Conservation (phyloP, 139 green algal genomes). For the Picochlorum sp. region DNA sequence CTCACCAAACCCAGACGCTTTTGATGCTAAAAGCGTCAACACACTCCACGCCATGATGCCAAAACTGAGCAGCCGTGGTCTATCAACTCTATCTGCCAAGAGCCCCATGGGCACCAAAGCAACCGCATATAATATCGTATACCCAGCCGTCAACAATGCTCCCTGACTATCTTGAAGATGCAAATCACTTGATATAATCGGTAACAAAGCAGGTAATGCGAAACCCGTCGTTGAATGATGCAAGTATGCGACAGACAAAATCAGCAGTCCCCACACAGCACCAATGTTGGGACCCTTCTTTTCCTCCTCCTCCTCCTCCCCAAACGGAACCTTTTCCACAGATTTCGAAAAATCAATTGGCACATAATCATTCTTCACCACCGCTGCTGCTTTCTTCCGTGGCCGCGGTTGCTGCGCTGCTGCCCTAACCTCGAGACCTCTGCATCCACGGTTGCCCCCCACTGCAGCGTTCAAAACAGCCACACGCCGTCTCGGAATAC, state of each 20-base stretch:
- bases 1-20: conserved; percentile 37
- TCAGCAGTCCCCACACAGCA: conserved; percentile 60
- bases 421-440: not conserved
- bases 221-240: conserved; percentile 71
- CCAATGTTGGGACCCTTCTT: conserved; percentile 19
- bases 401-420: not conserved
- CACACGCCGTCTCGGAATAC: not conserved
- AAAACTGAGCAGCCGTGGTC: conserved; percentile 59
- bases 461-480: not conserved
- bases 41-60: conserved; percentile 58
- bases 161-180: conserved; percentile 56
- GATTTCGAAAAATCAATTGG: not conserved
- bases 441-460: not conserved
- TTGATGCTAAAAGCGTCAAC: conserved; percentile 54
- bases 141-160: conserved; percentile 45
- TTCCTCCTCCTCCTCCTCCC: not conserved
- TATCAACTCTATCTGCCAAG: conserved; percentile 60
- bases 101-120: conserved; percentile 70
- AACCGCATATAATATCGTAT: conserved; percentile 74
- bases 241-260: conserved; percentile 68
- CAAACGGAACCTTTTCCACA: not conserved
- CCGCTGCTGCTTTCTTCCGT: not conserved
- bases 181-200: conserved; percentile 68
- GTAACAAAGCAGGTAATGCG: conserved; percentile 69
- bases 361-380: not conserved